Evolutionary conservation across 1,139 yeast species (phyloP).

Genomic region (Sugiyamaella grinbergsii): DNA sequence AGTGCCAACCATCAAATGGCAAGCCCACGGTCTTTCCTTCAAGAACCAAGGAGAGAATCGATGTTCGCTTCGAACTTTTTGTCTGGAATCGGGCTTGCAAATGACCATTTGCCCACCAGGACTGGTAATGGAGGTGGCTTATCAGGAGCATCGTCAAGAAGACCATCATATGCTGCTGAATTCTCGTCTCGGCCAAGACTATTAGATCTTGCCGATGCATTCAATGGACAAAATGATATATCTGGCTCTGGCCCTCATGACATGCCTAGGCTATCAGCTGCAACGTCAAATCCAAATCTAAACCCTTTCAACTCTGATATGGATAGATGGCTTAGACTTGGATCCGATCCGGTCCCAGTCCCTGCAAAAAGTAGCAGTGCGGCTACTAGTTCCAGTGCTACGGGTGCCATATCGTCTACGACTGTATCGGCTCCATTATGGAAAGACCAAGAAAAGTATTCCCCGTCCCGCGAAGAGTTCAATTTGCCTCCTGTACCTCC

Average conservation of each 20-base stretch:
- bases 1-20: background rate
- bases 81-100: conserved; percentile 1
- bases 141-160: conserved; percentile 37
- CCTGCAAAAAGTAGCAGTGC: background rate
- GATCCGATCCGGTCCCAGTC: background rate
- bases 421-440: conserved; percentile 8
- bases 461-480: conserved; percentile 22
- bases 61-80: conserved; percentile 16
- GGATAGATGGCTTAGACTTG: conserved; percentile 15
- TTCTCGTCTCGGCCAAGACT: conserved; percentile 37
- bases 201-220: conserved; percentile 15
- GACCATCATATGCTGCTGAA: conserved; percentile 43
- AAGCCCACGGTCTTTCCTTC: conserved; percentile 13
- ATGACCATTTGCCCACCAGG: background rate
- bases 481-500: conserved; percentile 22
- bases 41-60: conserved; percentile 19
- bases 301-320: conserved; percentile 9
- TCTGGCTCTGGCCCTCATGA: conserved; percentile 4
- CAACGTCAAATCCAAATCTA: conserved; percentile 16
- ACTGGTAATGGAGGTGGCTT: conserved; percentile 25
- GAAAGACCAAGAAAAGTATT: conserved; percentile 7
- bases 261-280: conserved; percentile 10
- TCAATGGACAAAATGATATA: background rate
- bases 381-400: background rate
- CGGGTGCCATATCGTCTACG: background rate